Evolutionary conservation across 495 filamentous ascomycete genomes (phyloP).

Genomic region (Friedmanniomyces simplex): DNA sequence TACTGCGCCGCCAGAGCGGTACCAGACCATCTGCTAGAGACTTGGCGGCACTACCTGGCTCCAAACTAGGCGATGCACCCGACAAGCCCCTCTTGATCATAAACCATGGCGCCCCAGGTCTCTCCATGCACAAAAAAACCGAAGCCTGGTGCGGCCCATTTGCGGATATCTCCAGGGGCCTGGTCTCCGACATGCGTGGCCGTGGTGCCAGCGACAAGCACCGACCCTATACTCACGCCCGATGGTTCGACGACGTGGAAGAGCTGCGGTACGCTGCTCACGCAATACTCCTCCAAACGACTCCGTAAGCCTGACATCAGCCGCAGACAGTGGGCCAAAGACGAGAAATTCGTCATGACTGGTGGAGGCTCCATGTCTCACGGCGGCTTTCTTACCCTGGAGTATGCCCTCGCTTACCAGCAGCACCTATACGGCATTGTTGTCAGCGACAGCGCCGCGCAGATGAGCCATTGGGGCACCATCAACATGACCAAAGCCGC

Average conservation of each 20-base stretch:
- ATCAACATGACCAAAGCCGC: neutral
- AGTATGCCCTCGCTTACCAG: neutral
- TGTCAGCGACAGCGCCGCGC: neutral
- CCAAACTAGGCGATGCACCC: neutral
- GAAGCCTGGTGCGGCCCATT: neutral
- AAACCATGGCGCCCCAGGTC: neutral
- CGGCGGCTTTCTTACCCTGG: neutral
- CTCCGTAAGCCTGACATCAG: neutral
- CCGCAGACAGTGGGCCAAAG: neutral
- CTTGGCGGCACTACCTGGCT: too few relatives aligned
- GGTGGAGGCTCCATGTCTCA: neutral
- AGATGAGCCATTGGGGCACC: neutral
- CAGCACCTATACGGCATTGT: neutral
- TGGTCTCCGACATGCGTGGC: neutral
- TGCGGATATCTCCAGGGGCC: neutral
- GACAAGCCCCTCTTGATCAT: neutral
- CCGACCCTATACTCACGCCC: neutral
- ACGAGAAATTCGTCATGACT: neutral
- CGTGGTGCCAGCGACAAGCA: neutral
- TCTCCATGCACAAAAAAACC: neutral
- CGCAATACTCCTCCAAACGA: neutral
- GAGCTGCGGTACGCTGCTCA: neutral
- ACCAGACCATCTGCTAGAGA: too few relatives aligned
- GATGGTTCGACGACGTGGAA: neutral
- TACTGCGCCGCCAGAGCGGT: too few relatives aligned